Percentiles rank a stretch among this genome's conserved stretches.
These are phyloP conservation scores for Neospora caninum DNA, from an alignment of 169 alveolate species.

Conservation along the genomic window DNA sequence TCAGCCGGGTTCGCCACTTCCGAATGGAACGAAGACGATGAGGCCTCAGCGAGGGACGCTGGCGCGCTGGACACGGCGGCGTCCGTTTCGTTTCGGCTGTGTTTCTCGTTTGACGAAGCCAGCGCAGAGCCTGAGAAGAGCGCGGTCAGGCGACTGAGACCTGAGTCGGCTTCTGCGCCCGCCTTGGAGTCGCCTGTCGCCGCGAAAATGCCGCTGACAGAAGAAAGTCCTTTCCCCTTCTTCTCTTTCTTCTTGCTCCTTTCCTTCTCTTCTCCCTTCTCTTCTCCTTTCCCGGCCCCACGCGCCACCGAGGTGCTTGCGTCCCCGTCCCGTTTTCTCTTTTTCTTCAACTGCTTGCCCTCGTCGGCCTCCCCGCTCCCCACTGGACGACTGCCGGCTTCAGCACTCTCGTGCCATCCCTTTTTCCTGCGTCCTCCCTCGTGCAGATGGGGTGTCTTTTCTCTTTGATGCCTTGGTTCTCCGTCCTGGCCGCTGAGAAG, in stretches of 20 bases:
- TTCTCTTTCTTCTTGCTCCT: slow-evolving; percentile 5
- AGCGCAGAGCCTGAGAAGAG: not conserved
- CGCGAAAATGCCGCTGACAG: not conserved
- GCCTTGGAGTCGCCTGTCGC: not conserved
- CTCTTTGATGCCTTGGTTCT: too few relatives aligned
- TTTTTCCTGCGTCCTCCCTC: too few relatives aligned
- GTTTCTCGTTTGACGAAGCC: not conserved
- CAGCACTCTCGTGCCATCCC: not conserved
- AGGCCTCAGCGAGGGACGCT: too few relatives aligned
- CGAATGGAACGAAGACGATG: not conserved
- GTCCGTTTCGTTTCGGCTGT: too few relatives aligned
- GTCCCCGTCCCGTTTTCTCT: not conserved
- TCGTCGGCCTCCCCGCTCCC: not conserved
- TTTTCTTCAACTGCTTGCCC: not conserved
- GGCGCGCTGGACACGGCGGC: too few relatives aligned
- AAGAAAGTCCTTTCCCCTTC: not conserved
- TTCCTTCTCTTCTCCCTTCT: not conserved
- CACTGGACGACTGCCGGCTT: not conserved
- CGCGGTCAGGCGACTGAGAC: not conserved
- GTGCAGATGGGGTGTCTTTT: too few relatives aligned
- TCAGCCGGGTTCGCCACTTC: not conserved
- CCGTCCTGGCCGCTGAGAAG: not conserved
- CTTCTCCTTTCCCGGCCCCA: not conserved
- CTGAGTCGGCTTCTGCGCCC: not conserved
- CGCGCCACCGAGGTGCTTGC: not conserved